phyloP scores from a whole-genome alignment of 139 green algal species.

The Protoeuglena noctilucae region DNA sequence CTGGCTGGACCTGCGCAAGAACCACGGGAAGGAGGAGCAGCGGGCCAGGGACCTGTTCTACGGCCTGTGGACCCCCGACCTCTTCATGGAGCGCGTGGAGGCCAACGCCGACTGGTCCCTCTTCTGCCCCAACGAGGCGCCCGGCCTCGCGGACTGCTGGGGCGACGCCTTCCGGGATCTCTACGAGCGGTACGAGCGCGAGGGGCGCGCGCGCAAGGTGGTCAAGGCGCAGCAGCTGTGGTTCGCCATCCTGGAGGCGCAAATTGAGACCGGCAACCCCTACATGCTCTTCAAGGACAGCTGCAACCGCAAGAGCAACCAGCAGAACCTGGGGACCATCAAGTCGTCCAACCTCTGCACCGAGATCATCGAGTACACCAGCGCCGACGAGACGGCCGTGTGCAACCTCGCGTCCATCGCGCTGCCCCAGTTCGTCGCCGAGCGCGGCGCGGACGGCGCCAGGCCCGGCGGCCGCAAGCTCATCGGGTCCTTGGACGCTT shows the following conservation, averaged over 20 bases:
- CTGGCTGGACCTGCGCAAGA: conserved; percentile 95
- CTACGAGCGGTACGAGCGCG: conserved; percentile 52
- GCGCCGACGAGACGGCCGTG: conserved; percentile 88
- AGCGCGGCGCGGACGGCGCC: conserved; percentile 7
- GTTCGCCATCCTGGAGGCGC: conserved; percentile 93
- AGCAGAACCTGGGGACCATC: conserved; percentile 96
- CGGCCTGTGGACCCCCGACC: conserved; percentile 88
- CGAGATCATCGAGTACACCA: conserved; percentile 95
- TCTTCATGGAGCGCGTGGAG: conserved; percentile 89
- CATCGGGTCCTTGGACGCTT: conserved; percentile 54
- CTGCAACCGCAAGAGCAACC: conserved; percentile 94
- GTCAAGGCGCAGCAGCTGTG: conserved; percentile 94
- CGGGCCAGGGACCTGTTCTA: conserved; percentile 96
- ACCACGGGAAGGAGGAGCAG: conserved; percentile 93
- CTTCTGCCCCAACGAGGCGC: conserved; percentile 95
- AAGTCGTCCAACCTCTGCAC: conserved; percentile 98
- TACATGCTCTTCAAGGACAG: conserved; percentile 99
- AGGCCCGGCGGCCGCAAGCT: conserved; percentile 47
- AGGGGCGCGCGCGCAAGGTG: conserved; percentile 33
- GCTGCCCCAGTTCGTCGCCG: conserved; percentile 67
- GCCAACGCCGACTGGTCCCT: conserved; percentile 73
- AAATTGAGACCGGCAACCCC: conserved; percentile 94
- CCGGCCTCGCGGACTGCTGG: conserved; percentile 87
- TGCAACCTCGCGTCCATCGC: conserved; percentile 98
- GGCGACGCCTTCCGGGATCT: conserved; percentile 79